Evolutionary conservation across 2,329 filamentous ascomycete species (phyloP).

Genomic region (Penicillium sp.): DNA sequence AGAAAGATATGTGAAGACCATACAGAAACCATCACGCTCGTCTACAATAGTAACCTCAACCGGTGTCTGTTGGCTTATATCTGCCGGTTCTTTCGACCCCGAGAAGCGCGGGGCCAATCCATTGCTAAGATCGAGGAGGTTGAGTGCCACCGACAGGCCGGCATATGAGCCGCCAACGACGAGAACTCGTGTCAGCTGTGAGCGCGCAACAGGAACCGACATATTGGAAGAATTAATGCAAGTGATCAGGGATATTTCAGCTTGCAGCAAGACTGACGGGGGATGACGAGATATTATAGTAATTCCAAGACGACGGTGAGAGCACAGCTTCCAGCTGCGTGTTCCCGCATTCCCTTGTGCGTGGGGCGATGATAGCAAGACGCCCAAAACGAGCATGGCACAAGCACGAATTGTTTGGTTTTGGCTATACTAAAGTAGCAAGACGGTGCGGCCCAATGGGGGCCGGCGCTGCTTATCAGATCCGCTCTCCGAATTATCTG

Average conservation of each 20-base stretch:
- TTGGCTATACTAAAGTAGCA: neutral
- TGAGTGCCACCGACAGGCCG: slow-evolving; percentile 64
- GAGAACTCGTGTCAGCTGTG: slow-evolving; percentile 47
- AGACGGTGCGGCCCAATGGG: neutral
- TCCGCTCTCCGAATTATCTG: slow-evolving; percentile 3
- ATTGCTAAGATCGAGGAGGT: slow-evolving; percentile 62
- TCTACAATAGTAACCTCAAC: slow-evolving; percentile 71
- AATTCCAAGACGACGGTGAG: too few relatives aligned
- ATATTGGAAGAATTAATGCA: neutral
- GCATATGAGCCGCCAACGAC: slow-evolving; percentile 69
- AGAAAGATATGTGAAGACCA: slow-evolving; percentile 27
- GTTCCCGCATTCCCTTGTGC: neutral
- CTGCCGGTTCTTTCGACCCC: neutral
- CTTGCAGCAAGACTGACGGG: neutral
- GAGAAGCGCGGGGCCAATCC: slow-evolving; percentile 38
- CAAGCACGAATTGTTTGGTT: too few relatives aligned
- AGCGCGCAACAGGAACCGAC: neutral
- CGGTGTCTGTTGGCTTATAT: slow-evolving; percentile 44
- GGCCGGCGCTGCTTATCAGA: neutral
- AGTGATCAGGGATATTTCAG: too few relatives aligned
- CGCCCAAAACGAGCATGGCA: neutral
- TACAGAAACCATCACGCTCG: slow-evolving; percentile 80
- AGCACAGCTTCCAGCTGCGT: neutral
- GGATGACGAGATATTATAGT: neutral
- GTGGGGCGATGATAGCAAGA: neutral